Percentiles rank a stretch among this genome's conserved stretches.
These are phyloP conservation scores for Dactylella cylindrospora DNA, from an alignment of 2,329 filamentous ascomycete species.

Conservation along the genomic window DNA sequence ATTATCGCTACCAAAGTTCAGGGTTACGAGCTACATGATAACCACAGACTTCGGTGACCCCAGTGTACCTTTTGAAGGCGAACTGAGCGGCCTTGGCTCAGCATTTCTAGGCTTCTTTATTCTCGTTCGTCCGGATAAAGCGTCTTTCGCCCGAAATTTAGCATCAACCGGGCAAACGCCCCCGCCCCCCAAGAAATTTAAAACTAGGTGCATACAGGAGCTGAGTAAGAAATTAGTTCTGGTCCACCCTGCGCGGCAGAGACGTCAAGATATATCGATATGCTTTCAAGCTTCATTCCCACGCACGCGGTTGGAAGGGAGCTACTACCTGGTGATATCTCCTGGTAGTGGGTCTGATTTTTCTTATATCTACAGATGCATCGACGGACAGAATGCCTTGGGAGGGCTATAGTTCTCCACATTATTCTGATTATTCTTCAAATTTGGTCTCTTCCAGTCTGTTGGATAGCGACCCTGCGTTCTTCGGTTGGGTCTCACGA, in stretches of 20 bases:
- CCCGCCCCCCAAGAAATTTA: too few relatives aligned
- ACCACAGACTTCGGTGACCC: constrained; percentile 20
- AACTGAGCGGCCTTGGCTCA: constrained; percentile 20
- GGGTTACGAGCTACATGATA: constrained; percentile 7
- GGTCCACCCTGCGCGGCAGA: too few relatives aligned
- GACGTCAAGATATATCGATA: too few relatives aligned
- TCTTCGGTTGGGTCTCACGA: too few relatives aligned
- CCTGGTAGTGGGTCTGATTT: background rate
- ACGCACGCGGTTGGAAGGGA: too few relatives aligned
- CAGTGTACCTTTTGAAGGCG: constrained; percentile 20
- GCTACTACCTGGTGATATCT: too few relatives aligned
- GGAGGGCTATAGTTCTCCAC: constrained; percentile 30
- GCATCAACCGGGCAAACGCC: too few relatives aligned
- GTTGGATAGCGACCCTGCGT: too few relatives aligned
- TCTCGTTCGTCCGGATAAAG: background rate
- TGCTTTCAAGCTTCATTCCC: too few relatives aligned
- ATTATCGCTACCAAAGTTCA: constrained; percentile 24
- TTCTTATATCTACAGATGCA: constrained; percentile 32
- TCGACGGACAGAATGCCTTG: background rate
- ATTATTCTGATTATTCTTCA: constrained; percentile 34
- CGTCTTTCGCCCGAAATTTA: too few relatives aligned
- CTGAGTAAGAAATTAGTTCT: constrained; percentile 6
- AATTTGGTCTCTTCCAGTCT: background rate
- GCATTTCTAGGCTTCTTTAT: constrained; percentile 5
- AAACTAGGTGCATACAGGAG: constrained; percentile 19